These are phyloP conservation scores for Polyporus tsugae DNA, from an alignment of 1,284 basidiomycete genomes.

Conservation along the genomic window DNA sequence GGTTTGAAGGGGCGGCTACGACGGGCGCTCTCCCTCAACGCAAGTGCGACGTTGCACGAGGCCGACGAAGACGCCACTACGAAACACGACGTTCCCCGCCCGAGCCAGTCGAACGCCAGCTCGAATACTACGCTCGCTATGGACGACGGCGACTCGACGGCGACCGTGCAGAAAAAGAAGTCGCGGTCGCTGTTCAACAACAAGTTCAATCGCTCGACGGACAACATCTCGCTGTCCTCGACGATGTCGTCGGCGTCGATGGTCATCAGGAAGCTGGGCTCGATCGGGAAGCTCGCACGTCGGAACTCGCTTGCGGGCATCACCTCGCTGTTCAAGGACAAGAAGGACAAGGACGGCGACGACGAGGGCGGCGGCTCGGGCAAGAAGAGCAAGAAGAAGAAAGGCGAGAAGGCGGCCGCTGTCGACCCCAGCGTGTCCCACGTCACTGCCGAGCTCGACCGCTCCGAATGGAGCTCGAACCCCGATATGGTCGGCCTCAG, in stretches of 20 bases:
- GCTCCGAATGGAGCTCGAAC: conserved; percentile 54
- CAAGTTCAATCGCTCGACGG: conserved; percentile 91
- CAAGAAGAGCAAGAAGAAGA: conserved; percentile 56
- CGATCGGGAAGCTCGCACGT: conserved; percentile 90
- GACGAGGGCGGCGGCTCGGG: conserved; percentile 46
- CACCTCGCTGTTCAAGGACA: conserved; percentile 95
- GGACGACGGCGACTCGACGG: conserved; percentile 50
- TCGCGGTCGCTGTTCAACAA: conserved; percentile 87
- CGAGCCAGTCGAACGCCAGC: conserved; percentile 34
- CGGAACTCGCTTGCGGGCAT: conserved; percentile 92
- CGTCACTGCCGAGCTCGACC: conserved; percentile 88
- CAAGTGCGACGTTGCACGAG: conserved; percentile 64
- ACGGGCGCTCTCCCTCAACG: conserved; percentile 76
- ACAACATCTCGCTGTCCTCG: conserved; percentile 97
- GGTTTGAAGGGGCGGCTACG: conserved; percentile 83
- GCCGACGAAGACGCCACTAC: conserved; percentile 55
- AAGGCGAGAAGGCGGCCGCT: conserved; percentile 68
- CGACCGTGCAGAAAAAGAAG: conserved; percentile 69
- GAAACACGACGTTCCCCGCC: conserved; percentile 16
- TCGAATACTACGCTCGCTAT: conserved; percentile 42
- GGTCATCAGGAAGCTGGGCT: conserved; percentile 97
- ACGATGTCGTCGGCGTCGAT: conserved; percentile 96
- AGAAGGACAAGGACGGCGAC: conserved; percentile 74
- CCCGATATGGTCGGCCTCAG: conserved; percentile 81
- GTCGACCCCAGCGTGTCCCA: conserved; percentile 83